Conservation (phyloP, 768 basidiomycete species). For the Suillus hirtellus region DNA sequence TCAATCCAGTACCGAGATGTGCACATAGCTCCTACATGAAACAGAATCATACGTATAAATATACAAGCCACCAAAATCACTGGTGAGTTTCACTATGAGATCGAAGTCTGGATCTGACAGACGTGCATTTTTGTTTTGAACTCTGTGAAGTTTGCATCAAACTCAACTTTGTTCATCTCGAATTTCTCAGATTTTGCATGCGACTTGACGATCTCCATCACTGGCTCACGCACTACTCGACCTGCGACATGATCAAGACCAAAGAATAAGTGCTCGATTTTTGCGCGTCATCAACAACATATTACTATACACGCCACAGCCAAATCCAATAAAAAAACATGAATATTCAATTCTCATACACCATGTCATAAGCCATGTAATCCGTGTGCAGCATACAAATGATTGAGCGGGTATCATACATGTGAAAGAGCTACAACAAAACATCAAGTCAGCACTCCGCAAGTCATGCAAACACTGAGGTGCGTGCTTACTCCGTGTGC, state of each 20-base stretch:
- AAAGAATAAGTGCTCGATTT: background rate
- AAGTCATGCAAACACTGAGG: background rate
- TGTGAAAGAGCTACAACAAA: slow-evolving; percentile 18
- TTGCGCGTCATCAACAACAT: background rate
- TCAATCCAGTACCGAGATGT: too few relatives aligned
- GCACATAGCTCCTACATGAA: too few relatives aligned
- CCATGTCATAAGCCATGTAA: slow-evolving; percentile 7
- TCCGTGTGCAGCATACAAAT: slow-evolving; percentile 28
- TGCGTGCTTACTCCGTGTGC: slow-evolving; percentile 28
- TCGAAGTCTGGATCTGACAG: too few relatives aligned
- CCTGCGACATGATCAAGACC: background rate
- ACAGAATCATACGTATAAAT: too few relatives aligned
- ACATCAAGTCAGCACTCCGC: slow-evolving; percentile 14
- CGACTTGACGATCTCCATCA: background rate
- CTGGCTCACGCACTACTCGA: background rate
- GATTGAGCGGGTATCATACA: slow-evolving; percentile 34
- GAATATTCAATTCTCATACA: slow-evolving; percentile 6
- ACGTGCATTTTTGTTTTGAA: too few relatives aligned
- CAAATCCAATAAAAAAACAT: background rate
- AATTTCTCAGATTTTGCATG: background rate
- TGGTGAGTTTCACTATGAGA: too few relatives aligned
- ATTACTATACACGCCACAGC: background rate
- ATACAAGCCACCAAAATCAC: too few relatives aligned
- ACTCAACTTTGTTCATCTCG: too few relatives aligned
- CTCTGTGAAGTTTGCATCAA: too few relatives aligned